These are phyloP conservation scores for Saccharomyces kudriavzevii DNA, from an alignment of 805 yeast genomes.

Conservation along the genomic window DNA sequence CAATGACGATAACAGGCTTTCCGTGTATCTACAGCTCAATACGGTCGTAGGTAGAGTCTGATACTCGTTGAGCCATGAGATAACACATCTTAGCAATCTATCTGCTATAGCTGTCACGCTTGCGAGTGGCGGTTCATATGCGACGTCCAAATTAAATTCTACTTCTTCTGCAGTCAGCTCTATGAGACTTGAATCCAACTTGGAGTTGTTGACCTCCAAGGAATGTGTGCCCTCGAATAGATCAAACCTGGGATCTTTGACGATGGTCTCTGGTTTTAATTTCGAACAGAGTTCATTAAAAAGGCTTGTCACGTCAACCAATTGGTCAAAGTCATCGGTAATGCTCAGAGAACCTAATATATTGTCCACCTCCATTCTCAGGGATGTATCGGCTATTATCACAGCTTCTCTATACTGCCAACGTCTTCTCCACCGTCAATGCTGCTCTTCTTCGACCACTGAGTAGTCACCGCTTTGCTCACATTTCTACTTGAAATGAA, in stretches of 20 bases:
- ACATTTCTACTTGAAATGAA: background rate
- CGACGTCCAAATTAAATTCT: slow-evolving; percentile 36
- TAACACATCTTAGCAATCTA: slow-evolving; percentile 43
- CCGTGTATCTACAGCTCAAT: slow-evolving; percentile 66
- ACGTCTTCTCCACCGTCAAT: background rate
- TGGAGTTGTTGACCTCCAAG: slow-evolving; percentile 61
- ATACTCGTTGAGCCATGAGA: slow-evolving; percentile 71
- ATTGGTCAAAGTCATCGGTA: slow-evolving; percentile 4
- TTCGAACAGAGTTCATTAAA: slow-evolving; percentile 35
- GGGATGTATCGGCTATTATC: background rate
- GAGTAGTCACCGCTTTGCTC: background rate
- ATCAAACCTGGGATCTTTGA: slow-evolving; percentile 51
- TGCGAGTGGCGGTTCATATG: slow-evolving; percentile 29
- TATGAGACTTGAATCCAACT: slow-evolving; percentile 73
- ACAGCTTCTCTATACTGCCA: background rate
- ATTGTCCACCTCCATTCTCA: background rate
- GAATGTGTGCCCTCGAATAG: slow-evolving; percentile 84
- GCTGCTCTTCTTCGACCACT: background rate
- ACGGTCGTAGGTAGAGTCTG: slow-evolving; percentile 65
- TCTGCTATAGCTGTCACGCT: slow-evolving; percentile 47
- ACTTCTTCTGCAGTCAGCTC: slow-evolving; percentile 37
- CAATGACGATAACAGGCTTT: slow-evolving; percentile 25
- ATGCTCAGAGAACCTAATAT: slow-evolving; percentile 1
- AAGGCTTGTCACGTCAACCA: slow-evolving; percentile 49
- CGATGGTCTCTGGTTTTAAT: slow-evolving; percentile 47